Evolutionary conservation across 257 asterid genomes (phyloP).

Genomic region (Anisodus tanguticus): DNA sequence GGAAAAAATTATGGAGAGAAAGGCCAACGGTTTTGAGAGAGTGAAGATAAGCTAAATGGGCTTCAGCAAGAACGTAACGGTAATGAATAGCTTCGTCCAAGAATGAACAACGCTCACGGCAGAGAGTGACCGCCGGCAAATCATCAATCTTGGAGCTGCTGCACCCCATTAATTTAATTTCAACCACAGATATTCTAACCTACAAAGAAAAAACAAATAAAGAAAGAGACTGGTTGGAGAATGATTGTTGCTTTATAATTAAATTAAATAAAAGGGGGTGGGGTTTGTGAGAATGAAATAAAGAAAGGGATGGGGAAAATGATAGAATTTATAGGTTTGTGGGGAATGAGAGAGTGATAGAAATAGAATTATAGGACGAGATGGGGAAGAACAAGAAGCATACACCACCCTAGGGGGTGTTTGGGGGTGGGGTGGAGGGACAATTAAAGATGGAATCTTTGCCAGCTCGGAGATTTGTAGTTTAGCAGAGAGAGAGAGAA

Average conservation of each 20-base stretch:
- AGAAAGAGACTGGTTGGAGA: background rate
- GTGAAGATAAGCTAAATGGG: conserved; percentile 32
- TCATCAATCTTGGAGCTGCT: conserved; percentile 38
- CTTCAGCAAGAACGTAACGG: conserved; percentile 34
- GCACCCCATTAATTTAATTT: conserved; percentile 34
- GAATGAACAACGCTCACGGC: conserved; percentile 36
- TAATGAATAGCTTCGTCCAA: conserved; percentile 37
- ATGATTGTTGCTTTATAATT: conserved; percentile 10
- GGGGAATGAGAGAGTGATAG: background rate
- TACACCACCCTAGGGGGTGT: background rate
- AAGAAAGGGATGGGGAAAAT: background rate
- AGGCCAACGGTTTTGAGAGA: conserved; percentile 28
- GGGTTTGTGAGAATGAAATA: background rate
- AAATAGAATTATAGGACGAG: background rate
- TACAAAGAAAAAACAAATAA: background rate
- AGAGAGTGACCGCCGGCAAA: conserved; percentile 39
- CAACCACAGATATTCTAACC: too few relatives aligned
- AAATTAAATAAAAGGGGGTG: background rate
- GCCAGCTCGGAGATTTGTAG: conserved; percentile 33
- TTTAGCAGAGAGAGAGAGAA: background rate
- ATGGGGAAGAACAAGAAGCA: background rate
- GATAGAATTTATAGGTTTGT: background rate
- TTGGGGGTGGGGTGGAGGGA: background rate
- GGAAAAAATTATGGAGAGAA: conserved; percentile 26
- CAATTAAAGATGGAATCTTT: conserved; percentile 34